These are phyloP conservation scores for peach (Prunus persica) DNA, from an alignment of 306 rosid species.

Conservation along the genomic window Prunus_persica_NCBIv2 NC_034012.1:9722501-9723000, in stretches of 20 bases:
- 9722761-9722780: background rate
- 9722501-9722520: background rate
- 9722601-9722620: background rate
- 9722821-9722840: background rate
- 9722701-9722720: background rate
- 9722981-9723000: background rate
- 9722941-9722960: conserved; percentile 36
- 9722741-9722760: background rate
- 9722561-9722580: background rate
- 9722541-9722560: conserved; percentile 1
- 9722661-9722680: background rate
- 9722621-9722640: conserved; percentile 9
- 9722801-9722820: background rate
- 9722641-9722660: background rate
- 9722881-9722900: background rate
- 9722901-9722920: conserved; percentile 35
- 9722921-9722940: conserved; percentile 49
- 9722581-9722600: background rate
- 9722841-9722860: conserved; percentile 18
- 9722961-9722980: background rate
- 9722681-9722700: background rate
- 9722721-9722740: background rate
- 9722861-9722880: conserved; percentile 5
- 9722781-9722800: conserved; percentile 3
- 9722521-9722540: background rate